Evolutionary conservation across 352 stramenopile genomes (phyloP).

Genomic region (Globisporangium cederbergense): DNA sequence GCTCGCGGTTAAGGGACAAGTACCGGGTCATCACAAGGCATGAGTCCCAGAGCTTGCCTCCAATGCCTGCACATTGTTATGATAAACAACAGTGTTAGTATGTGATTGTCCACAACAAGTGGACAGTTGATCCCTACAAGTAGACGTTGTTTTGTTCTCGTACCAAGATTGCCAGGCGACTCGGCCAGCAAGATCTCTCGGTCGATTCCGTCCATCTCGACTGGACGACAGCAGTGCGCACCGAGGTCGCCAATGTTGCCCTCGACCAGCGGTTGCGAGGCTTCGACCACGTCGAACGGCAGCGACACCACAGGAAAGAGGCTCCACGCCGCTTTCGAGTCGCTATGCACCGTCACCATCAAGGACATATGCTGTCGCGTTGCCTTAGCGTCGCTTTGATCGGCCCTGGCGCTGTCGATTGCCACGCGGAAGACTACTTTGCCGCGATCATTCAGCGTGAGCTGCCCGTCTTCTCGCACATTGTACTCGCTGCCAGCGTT

Average conservation of each 20-base stretch:
- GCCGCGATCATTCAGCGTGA: constrained; percentile 58
- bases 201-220: constrained; percentile 45
- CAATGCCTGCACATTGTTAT: constrained; percentile 39
- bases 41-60: constrained; percentile 83
- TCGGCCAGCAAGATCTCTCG: constrained; percentile 68
- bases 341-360: constrained; percentile 30
- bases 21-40: constrained; percentile 72
- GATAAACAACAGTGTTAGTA: neutral
- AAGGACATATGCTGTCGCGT: constrained; percentile 30
- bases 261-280: constrained; percentile 16
- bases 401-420: constrained; percentile 13
- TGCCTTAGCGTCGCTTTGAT: too few species aligned
- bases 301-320: constrained; percentile 69
- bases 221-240: constrained; percentile 68
- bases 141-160: neutral
- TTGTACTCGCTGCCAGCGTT: constrained; percentile 13
- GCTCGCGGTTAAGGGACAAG: constrained; percentile 31
- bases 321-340: constrained; percentile 38
- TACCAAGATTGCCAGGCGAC: constrained; percentile 68
- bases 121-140: neutral
- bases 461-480: constrained; percentile 23
- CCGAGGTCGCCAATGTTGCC: constrained; percentile 32
- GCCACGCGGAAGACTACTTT: constrained; percentile 52
- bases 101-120: neutral
- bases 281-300: constrained; percentile 34